These are phyloP conservation scores for Ceratocystis huliohia DNA, from an alignment of 2,329 filamentous ascomycete species.

Conservation along the genomic window DNA sequence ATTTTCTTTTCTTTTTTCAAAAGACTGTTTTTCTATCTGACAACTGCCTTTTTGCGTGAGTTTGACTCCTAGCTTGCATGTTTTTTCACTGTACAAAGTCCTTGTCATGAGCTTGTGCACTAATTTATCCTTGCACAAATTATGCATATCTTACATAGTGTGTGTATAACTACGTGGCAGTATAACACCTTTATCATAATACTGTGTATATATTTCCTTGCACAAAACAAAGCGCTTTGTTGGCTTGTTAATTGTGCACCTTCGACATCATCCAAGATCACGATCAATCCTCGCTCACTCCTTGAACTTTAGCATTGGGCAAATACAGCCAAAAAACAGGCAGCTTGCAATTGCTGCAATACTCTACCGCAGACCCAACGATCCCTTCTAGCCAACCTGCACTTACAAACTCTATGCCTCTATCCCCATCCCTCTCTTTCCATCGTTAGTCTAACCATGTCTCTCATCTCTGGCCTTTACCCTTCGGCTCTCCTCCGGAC, in stretches of 20 bases:
- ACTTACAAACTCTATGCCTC: not conserved
- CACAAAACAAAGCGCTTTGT: not conserved
- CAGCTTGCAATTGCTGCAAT: not conserved
- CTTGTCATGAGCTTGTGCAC: not conserved
- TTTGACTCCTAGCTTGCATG: not conserved
- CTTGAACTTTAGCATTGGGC: no score
- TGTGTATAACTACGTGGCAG: no score
- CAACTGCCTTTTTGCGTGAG: not conserved
- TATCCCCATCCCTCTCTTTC: not conserved
- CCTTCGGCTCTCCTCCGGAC: slow-evolving; percentile 17
- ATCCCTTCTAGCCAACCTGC: not conserved
- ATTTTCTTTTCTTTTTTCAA: not conserved
- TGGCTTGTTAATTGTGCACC: not conserved
- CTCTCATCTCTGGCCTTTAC: slow-evolving; percentile 13
- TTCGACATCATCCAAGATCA: not conserved
- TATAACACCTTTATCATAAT: not conserved
- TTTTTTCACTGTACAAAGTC: not conserved
- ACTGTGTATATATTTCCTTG: not conserved
- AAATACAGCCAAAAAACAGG: not conserved
- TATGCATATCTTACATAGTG: not conserved
- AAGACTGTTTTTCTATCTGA: not conserved
- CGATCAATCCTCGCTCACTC: not conserved
- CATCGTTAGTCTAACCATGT: slow-evolving; percentile 10
- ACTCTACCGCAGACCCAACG: not conserved
- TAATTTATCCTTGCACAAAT: not conserved